These are phyloP conservation scores for Populus alba DNA, from an alignment of 345 rosid species.

Conservation along the genomic window DNA sequence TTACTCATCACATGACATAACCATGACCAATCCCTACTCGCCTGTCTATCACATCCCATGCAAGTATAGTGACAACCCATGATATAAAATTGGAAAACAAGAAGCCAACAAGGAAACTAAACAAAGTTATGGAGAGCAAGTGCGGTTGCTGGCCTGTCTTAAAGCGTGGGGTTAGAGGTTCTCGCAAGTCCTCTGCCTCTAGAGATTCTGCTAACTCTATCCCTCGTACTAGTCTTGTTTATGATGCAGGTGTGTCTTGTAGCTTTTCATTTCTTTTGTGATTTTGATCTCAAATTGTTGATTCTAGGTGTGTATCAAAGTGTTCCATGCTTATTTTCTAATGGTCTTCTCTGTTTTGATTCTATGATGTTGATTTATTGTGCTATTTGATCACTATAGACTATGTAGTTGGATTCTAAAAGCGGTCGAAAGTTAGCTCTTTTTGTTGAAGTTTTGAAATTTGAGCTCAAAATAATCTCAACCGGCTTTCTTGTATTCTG, in stretches of 20 bases:
- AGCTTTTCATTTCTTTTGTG: neutral
- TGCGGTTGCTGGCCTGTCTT: slow-evolving; percentile 71
- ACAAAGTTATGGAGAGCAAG: slow-evolving; percentile 34
- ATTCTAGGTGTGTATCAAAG: neutral
- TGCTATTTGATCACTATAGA: neutral
- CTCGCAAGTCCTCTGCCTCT: slow-evolving; percentile 55
- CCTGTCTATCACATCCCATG: slow-evolving; percentile 15
- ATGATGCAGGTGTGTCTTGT: slow-evolving; percentile 59
- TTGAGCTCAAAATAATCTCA: neutral
- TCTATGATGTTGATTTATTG: neutral
- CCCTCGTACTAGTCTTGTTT: slow-evolving; percentile 75
- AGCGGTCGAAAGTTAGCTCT: neutral
- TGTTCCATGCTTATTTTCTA: neutral
- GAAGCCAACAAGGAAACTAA: neutral
- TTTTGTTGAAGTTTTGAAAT: neutral
- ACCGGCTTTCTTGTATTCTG: neutral
- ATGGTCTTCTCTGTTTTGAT: slow-evolving; percentile 13
- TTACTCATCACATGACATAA: slow-evolving; percentile 1
- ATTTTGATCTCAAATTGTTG: neutral
- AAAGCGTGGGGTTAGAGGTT: slow-evolving; percentile 44
- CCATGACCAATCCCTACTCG: slow-evolving; percentile 28
- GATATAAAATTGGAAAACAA: slow-evolving; percentile 11
- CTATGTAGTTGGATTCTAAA: neutral
- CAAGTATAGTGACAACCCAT: slow-evolving; percentile 23
- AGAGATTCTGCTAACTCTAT: slow-evolving; percentile 51